Evolutionary conservation across 106 monocot genomes (phyloP), one percentile per base, ranked within the genome.

Genomic region (Acanthochlamys bracteata): DNA sequence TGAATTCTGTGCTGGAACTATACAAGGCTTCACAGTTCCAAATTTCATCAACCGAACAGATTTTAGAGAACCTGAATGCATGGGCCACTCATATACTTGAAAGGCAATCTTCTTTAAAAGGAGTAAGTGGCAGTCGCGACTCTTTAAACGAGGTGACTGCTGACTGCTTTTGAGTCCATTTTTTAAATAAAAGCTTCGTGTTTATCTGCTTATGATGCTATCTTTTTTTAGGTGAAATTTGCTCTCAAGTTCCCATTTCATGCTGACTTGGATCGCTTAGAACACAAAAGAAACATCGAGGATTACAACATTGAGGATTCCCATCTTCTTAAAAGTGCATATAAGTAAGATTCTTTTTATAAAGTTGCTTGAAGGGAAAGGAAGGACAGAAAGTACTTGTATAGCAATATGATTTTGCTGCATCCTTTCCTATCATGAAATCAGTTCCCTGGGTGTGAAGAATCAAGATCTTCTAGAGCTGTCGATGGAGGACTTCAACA

Each of bases 231-330:
- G 98, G 83, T 75, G 39, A 74, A 91, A 57, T 71, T 83, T 78
- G 72, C 73, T 45, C 74, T 98, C 23, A 82, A 69, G 47, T 81
- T 77, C 74, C 92, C 85, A 10, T 79, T 73, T 24, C 81, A 81
- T 71, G 65, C 77, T 20, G 72, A 73, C 65, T 64, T 98, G 79
- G 88, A 92, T 20, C 85, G 91, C 11, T 53, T 85, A 43, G 88
- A 85, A 41, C 98, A 92, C 83, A 98, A 77, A 72, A 88, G 77
- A 66, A 81, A 78, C 57, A 98, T 92, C 70, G 84, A 82, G 57
- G 52, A 45, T 17, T 88, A 52, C 65, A 67, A 71, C 39, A 39
- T 53, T 41, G 53, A 65, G 64, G 65, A 53, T 11, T 55, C 68
- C 39, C 40, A 42, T 24, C 55, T 72, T 52, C 65, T 83, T 15